Evolutionary conservation across 371 early-diverging fungal species (phyloP).

Genomic region (Apophysomyces elegans): DNA sequence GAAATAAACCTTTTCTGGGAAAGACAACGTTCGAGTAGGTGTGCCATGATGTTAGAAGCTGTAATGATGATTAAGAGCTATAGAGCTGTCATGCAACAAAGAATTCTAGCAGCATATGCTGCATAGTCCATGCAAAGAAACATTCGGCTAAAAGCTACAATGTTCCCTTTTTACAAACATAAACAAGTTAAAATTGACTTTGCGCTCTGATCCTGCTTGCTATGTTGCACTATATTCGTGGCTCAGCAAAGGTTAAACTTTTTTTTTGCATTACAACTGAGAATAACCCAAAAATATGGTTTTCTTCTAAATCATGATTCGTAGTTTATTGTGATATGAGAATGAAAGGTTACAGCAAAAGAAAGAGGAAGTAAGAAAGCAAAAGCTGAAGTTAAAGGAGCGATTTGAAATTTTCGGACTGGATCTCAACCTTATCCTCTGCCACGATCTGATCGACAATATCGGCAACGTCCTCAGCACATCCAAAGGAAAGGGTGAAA

Average conservation of each 20-base stretch:
- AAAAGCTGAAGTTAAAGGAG: neutral
- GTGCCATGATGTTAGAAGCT: neutral
- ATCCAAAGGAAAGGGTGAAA: conserved; percentile 7
- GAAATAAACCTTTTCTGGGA: conserved; percentile 7
- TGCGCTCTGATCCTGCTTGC: too few species aligned
- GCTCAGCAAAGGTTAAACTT: too few species aligned
- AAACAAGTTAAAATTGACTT: too few species aligned
- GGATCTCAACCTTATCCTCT: conserved; percentile 2
- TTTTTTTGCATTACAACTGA: too few species aligned
- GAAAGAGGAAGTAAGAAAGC: neutral
- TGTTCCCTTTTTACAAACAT: too few species aligned
- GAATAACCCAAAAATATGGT: too few species aligned
- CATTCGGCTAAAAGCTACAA: too few species aligned
- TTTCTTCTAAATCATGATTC: neutral
- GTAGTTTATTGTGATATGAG: conserved; percentile 2
- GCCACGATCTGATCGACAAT: conserved; percentile 18
- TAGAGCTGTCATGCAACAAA: too few species aligned
- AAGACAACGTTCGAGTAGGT: neutral
- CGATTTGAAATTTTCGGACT: conserved; percentile 3
- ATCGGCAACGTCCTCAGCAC: conserved; percentile 12
- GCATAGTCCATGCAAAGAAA: too few species aligned
- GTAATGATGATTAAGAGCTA: too few species aligned
- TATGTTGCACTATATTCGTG: too few species aligned
- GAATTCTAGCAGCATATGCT: too few species aligned
- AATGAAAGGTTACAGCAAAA: neutral